Evolutionary conservation across 768 basidiomycete genomes (phyloP).

Genomic region (Xerocomellus intermedius): DNA sequence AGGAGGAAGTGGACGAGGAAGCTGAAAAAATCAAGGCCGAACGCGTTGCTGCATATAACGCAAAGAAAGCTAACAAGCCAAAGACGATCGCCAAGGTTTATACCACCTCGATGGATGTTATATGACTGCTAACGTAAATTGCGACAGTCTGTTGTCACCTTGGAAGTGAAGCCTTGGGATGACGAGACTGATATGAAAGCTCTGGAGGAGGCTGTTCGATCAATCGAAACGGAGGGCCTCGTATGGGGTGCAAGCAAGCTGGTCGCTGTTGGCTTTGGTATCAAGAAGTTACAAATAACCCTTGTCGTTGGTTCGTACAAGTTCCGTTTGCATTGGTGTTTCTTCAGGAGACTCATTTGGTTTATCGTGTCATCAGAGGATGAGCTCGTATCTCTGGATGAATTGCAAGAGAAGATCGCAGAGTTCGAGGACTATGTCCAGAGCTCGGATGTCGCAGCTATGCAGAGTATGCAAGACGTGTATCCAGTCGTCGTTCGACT

Average conservation of each 20-base stretch:
- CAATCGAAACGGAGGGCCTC: slow-evolving; percentile 85
- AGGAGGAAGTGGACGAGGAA: slow-evolving; percentile 80
- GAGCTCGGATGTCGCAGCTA: slow-evolving; percentile 88
- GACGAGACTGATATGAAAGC: slow-evolving; percentile 96
- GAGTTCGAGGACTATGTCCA: slow-evolving; percentile 89
- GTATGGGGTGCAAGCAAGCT: slow-evolving; percentile 95
- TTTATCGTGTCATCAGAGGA: slow-evolving; percentile 62
- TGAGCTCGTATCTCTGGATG: slow-evolving; percentile 88
- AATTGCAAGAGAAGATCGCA: slow-evolving; percentile 86
- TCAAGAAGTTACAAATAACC: slow-evolving; percentile 85
- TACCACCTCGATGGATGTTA: slow-evolving; percentile 2
- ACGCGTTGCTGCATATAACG: slow-evolving; percentile 90
- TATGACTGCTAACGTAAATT: slow-evolving; percentile 11
- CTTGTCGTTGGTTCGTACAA: slow-evolving; percentile 51
- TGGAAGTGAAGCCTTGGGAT: slow-evolving; percentile 99
- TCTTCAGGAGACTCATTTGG: not conserved
- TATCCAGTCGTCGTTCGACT: not conserved
- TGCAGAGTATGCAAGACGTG: slow-evolving; percentile 66
- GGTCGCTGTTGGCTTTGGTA: slow-evolving; percentile 89
- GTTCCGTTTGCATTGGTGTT: not conserved
- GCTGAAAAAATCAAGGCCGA: slow-evolving; percentile 87
- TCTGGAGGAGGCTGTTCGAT: slow-evolving; percentile 80
- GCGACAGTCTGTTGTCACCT: slow-evolving; percentile 92
- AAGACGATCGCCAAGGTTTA: slow-evolving; percentile 85
- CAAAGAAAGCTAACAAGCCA: slow-evolving; percentile 88